Evolutionary conservation across 2,329 filamentous ascomycete genomes (phyloP), one percentile per base, ranked within the genome.

Genomic region (Penicillium sp.): DNA sequence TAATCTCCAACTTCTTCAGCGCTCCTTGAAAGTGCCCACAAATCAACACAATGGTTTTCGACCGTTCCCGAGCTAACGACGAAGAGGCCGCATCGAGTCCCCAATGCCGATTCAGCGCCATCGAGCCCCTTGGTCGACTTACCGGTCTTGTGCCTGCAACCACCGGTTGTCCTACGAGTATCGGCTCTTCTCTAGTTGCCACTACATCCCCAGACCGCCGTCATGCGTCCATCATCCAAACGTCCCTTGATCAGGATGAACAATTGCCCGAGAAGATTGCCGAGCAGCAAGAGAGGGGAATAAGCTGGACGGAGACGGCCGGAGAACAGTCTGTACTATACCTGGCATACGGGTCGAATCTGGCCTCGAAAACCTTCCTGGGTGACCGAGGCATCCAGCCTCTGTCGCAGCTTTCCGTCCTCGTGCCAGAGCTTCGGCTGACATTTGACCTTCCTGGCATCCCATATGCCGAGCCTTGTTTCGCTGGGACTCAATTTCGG

Each of bases 341-440:
- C 63, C 79, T 91, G 15, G 91, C 90, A 8, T 97, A 96, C 62
- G 93, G 91, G 52, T 95, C 89, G 36, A 97, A 97, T 63, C 78
- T 97, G 47, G 81, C 77, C 45, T 80, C 83, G 10, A 72, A 87
- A 62, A 94, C 86, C 0, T 96, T 97, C 64, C 76, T 83, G 33
- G 86, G 85, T 43, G 72, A 68, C 44, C 83, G 91, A 36, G 84
- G 84, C 45, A 91, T 97, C 67, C 79, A 78, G 17, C 93, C 93
- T 0, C 57, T 97, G 10, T 88, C 87, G 26, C 79, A 86, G 48
- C 69, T 90, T 58, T 89, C 89, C 58, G 91, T 95, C 6, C 78
- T 84, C 4, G 87, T 88, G 2, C 93, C 93, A 0, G 77, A 79
- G 4, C 73, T 97, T 33, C 75, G 79, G 34, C 73, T 98, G 36